Percentiles rank a stretch among this genome's conserved stretches.
Evolutionary conservation across 441 rosid species (phyloP).

Genomic region (Sinapis alba): DNA sequence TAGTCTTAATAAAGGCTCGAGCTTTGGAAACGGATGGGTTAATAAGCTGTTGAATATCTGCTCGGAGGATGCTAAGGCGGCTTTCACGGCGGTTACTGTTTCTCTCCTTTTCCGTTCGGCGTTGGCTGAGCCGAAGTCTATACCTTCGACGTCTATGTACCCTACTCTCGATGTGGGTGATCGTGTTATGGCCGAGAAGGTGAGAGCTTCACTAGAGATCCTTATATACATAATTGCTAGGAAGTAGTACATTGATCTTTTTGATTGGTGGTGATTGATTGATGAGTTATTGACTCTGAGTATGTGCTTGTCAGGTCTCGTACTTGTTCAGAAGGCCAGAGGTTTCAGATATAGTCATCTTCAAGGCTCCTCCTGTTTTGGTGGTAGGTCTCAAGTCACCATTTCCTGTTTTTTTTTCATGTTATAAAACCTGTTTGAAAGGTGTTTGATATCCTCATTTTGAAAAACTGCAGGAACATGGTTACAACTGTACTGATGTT

Average conservation of each 20-base stretch:
- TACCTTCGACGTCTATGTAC: constrained; percentile 65
- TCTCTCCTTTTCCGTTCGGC: constrained; percentile 61
- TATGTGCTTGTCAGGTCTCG: constrained; percentile 53
- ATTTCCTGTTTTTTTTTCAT: neutral
- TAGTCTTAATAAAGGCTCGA: constrained; percentile 28
- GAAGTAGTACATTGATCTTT: neutral
- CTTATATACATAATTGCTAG: neutral
- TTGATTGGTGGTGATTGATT: constrained; percentile 3
- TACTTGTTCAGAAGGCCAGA: constrained; percentile 69
- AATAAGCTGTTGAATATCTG: constrained; percentile 56
- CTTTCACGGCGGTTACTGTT: constrained; percentile 81
- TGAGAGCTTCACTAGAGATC: constrained; percentile 25
- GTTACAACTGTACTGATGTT: constrained; percentile 54
- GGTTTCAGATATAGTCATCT: constrained; percentile 70
- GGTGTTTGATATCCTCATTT: constrained; percentile 13
- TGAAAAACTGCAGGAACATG: constrained; percentile 52
- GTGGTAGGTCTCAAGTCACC: constrained; percentile 43
- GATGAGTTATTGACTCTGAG: constrained; percentile 1
- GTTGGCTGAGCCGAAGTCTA: constrained; percentile 69
- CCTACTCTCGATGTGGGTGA: constrained; percentile 77
- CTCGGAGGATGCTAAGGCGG: constrained; percentile 94
- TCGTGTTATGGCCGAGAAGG: constrained; percentile 77
- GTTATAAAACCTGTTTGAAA: neutral
- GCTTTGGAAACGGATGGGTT: constrained; percentile 57
- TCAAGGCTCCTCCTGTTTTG: constrained; percentile 68